Percentiles rank a stretch among this genome's conserved stretches.
Conservation (phyloP, 805 yeast species). For the Candida silvicultrix region DNA sequence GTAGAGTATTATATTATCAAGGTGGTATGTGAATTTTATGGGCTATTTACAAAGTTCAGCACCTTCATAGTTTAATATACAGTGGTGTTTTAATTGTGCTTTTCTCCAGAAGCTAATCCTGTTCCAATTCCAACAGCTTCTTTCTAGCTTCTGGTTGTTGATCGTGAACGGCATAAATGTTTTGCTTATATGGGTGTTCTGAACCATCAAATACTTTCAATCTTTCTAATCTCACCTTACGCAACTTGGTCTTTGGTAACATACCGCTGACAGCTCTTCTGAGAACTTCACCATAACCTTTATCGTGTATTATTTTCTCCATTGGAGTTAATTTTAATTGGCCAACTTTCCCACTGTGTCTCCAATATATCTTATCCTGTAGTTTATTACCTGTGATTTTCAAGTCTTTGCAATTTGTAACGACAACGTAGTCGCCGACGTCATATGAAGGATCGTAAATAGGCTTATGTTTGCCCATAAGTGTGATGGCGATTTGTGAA, state of each 20-base stretch:
- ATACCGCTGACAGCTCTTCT: constrained; percentile 88
- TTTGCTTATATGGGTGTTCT: constrained; percentile 79
- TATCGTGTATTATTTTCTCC: constrained; percentile 66
- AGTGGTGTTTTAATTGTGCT: no score
- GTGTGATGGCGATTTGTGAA: constrained; percentile 74
- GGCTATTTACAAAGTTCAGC: not conserved
- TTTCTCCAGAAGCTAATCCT: not conserved
- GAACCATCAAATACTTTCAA: constrained; percentile 84
- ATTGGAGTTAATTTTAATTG: constrained; percentile 76
- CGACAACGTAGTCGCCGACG: constrained; percentile 95
- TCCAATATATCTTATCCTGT: constrained; percentile 76
- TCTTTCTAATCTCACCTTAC: constrained; percentile 75
- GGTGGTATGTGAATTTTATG: not conserved
- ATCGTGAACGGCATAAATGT: constrained; percentile 81
- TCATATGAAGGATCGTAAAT: constrained; percentile 72
- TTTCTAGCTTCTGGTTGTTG: constrained; percentile 50
- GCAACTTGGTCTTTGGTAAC: constrained; percentile 87
- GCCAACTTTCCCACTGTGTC: constrained; percentile 89
- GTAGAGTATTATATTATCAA: not conserved
- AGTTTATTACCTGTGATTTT: constrained; percentile 84
- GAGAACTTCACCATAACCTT: constrained; percentile 85
- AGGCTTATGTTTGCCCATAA: constrained; percentile 98
- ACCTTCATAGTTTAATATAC: not conserved
- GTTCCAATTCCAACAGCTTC: constrained; percentile 26
- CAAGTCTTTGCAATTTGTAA: constrained; percentile 80